A percentile compares a stretch with the other conserved stretches of the same genome.
phyloP scores from a whole-genome alignment of 768 basidiomycete species.

The Lentinula boryana region DNA sequence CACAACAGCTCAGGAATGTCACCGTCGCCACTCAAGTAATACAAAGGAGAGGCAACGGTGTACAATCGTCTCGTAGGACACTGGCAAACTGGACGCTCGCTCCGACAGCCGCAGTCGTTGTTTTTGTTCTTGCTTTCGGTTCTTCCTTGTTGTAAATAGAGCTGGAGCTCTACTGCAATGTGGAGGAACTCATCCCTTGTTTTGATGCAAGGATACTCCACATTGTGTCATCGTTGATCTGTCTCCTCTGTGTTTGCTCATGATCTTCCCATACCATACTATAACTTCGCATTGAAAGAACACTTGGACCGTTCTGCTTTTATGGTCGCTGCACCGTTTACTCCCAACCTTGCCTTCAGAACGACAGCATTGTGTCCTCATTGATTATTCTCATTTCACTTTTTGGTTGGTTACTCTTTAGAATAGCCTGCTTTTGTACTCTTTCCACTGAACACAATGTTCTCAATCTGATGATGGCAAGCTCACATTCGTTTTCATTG shows the following conservation, averaged over 20 bases:
- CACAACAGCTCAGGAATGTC: constrained; percentile 54
- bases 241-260: not conserved
- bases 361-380: not conserved
- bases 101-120: not conserved
- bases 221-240: not conserved
- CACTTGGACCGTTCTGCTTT: not conserved
- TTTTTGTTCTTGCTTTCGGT: not conserved
- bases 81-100: not conserved
- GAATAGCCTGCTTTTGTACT: not conserved
- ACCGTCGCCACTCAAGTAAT: constrained; percentile 15
- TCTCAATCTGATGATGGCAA: constrained; percentile 1
- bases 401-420: not conserved
- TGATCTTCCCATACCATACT: not conserved
- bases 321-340: not conserved
- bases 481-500: constrained; percentile 3
- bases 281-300: not conserved
- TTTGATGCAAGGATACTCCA: no score
- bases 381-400: not conserved
- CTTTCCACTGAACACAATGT: not conserved
- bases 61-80: not conserved
- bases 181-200: not conserved
- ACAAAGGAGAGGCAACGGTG: not conserved
- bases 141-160: not conserved
- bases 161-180: not conserved
- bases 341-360: not conserved